Evolutionary conservation across 176 grass and related monocot genomes (phyloP), one percentile per base, ranked within the genome.

Genomic region (Bolboschoenus planiculmis): DNA sequence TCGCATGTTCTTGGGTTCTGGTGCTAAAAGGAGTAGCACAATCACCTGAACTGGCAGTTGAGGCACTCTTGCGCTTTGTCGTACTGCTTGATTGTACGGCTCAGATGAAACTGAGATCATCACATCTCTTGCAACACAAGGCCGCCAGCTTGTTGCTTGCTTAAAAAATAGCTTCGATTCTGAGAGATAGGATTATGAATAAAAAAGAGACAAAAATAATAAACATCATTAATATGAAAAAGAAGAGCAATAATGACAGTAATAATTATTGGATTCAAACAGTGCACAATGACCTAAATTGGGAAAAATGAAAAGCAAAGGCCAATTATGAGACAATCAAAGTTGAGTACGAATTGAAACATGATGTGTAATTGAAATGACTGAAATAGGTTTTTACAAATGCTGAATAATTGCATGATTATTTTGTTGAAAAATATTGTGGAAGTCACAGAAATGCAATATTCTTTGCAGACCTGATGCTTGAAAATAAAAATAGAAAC

Each of bases 131-230:
- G 86, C 84, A 87, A 87, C 87, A 85, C 68, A 88, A 47, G 96
- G 96, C 54, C 24, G 91, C 96, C 96, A 99, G 74, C 80, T 93
- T 63, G 91, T 95, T 76, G 83, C 78, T 57, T 99, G 91, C 87
- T 99, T 99, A 83, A 95, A 99, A 77, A 99, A 99, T 50, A 99
- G 86, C 82, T 95, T 99, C 26, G 96, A 99, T 79, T 95, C 96
- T 99, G 85, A 82, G n/a, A n/a, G n/a, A 78, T 3, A 93, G 56
- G 70, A 39, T 33, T 90, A 80, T 50, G 23, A 83, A 56, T 53
- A 23, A 40, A 37, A 7, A 77, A 79, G 60, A 82, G 64, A 90
- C 81, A 89, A 87, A 68, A 83, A n/a, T 56, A 15, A 66, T 5
- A 44, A 48, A 59, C 47, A 56, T 79, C 7, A 31, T 13, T 64